phyloP scores from a whole-genome alignment of 768 basidiomycete genomes.

The Boletus huronensis region DNA sequence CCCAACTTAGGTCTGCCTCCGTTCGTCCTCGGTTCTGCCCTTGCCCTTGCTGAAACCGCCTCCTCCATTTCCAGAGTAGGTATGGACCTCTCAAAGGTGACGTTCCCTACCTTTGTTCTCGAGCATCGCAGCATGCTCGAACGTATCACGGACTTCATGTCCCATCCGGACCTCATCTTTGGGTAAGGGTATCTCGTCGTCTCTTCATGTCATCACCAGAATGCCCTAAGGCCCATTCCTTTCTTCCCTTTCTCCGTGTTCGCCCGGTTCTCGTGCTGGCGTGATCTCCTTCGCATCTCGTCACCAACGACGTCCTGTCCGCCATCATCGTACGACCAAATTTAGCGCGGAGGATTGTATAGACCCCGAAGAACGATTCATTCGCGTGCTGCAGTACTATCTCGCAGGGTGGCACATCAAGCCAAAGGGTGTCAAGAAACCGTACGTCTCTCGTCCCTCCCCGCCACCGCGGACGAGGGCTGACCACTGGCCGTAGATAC shows the following conservation, averaged over 20 bases:
- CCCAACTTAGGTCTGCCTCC: conserved; percentile 70
- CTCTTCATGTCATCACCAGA: conserved; percentile 12
- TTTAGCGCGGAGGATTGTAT: conserved; percentile 73
- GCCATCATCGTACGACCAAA: conserved; percentile 6
- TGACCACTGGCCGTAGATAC: conserved; percentile 52
- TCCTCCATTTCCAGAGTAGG: conserved; percentile 59
- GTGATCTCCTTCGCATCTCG: neutral
- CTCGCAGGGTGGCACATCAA: conserved; percentile 99
- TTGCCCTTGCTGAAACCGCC: conserved; percentile 9
- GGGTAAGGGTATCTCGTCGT: conserved; percentile 52
- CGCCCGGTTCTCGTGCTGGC: neutral
- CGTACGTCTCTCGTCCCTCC: conserved; percentile 48
- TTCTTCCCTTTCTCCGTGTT: neutral
- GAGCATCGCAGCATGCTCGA: conserved; percentile 98
- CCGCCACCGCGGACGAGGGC: neutral
- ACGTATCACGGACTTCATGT: conserved; percentile 99
- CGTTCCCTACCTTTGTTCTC: conserved; percentile 91
- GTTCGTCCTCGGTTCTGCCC: neutral
- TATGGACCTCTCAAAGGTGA: conserved; percentile 95
- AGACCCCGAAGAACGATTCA: conserved; percentile 87
- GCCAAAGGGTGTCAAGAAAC: conserved; percentile 99
- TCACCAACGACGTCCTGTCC: neutral
- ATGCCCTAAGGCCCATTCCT: conserved; percentile 21
- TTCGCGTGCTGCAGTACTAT: conserved; percentile 89
- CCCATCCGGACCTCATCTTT: conserved; percentile 96